Conservation (phyloP, 73 alveolate species). For the Tetrahymena elliotti region DNA sequence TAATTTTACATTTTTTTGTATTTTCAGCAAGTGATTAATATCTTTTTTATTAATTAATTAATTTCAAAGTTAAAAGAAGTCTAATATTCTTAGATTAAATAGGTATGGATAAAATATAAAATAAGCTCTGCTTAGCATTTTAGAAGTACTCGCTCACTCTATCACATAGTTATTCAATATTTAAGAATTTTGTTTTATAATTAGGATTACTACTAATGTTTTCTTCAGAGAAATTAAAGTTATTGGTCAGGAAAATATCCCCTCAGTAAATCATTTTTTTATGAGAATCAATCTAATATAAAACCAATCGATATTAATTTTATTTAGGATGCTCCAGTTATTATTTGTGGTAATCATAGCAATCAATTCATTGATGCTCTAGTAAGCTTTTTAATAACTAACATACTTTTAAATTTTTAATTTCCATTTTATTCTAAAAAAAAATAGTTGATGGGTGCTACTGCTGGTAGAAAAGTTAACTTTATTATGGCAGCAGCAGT, state of each 20-base stretch:
- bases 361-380: conserved; percentile 91
- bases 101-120: not conserved
- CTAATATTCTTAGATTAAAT: not conserved
- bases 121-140: not conserved
- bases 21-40: not conserved
- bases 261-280: not conserved
- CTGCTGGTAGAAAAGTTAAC: conserved; percentile 42
- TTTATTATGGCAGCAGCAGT: conserved; percentile 67
- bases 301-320: not conserved
- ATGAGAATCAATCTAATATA: not conserved
- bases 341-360: conserved; percentile 92
- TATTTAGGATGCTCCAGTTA: conserved; percentile 77
- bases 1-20: not conserved
- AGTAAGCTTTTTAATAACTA: conserved; percentile 36
- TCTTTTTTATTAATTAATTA: not conserved
- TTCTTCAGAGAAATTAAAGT: conserved; percentile 39
- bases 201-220: conserved; percentile 8
- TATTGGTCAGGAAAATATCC: conserved; percentile 35
- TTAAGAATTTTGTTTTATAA: not conserved
- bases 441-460: conserved; percentile 50
- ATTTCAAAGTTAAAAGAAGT: not conserved
- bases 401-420: not conserved
- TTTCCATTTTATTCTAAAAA: too few species aligned
- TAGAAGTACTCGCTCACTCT: not conserved
- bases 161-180: not conserved